These are phyloP conservation scores for Zymoseptoria brevis DNA, from an alignment of 2,329 filamentous ascomycete genomes.

Conservation along the genomic window DNA sequence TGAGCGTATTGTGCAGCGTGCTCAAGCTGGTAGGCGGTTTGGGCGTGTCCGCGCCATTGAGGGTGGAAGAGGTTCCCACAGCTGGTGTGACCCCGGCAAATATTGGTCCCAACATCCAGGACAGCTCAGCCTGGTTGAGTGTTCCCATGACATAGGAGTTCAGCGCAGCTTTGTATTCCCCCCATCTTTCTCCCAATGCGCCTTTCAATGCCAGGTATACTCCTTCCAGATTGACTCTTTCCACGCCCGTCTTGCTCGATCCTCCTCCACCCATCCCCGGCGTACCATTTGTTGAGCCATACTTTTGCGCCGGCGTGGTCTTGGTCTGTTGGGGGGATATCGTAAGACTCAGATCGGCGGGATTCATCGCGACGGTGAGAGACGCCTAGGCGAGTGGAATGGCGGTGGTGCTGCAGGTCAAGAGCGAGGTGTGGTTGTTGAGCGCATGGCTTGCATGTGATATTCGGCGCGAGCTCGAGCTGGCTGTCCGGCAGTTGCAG, in stretches of 20 bases:
- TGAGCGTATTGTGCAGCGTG: slow-evolving; percentile 54
- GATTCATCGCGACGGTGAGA: slow-evolving; percentile 23
- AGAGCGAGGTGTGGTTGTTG: background rate
- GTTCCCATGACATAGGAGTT: slow-evolving; percentile 51
- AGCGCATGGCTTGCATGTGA: background rate
- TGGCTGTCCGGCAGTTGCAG: background rate
- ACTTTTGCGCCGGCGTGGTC: slow-evolving; percentile 33
- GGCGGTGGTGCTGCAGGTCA: background rate
- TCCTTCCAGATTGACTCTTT: slow-evolving; percentile 55
- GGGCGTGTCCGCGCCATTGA: background rate
- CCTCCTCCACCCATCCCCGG: background rate
- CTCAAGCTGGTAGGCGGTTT: background rate
- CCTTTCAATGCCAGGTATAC: slow-evolving; percentile 54
- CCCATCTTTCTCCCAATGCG: slow-evolving; percentile 52
- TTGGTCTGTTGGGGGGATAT: slow-evolving; percentile 20
- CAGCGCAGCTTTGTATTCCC: slow-evolving; percentile 51
- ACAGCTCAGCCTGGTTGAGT: slow-evolving; percentile 54
- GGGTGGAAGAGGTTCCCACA: background rate
- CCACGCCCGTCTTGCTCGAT: slow-evolving; percentile 40
- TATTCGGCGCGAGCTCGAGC: background rate
- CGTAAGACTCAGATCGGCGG: slow-evolving; percentile 25
- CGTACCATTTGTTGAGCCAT: slow-evolving; percentile 33
- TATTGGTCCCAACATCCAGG: slow-evolving; percentile 48
- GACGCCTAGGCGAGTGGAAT: background rate
- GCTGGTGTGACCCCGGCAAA: background rate